Evolutionary conservation across 192 early-diverging fungal genomes (phyloP).

Genomic region (Fimicolochytrium jonesii): DNA sequence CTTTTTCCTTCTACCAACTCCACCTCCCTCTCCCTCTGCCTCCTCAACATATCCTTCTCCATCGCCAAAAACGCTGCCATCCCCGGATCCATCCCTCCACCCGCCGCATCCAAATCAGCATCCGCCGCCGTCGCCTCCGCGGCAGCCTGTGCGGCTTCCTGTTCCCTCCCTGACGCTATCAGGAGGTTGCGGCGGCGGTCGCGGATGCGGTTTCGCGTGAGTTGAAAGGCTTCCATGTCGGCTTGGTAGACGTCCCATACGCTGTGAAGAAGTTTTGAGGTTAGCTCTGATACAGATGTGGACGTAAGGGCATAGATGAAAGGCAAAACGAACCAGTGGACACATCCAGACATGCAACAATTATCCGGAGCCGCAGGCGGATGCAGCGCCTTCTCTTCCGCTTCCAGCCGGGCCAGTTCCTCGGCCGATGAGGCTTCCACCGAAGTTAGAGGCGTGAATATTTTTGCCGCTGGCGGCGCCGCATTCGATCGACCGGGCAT

Average conservation of each 20-base stretch:
- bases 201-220: neutral
- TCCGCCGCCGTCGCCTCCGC: neutral
- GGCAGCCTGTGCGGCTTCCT: neutral
- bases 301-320: neutral
- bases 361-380: no score
- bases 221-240: constrained; percentile 1
- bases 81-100: constrained; percentile 1
- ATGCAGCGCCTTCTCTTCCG: no score
- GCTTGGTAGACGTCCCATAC: constrained; percentile 11
- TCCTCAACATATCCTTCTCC: constrained; percentile 10
- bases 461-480: no score
- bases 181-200: neutral
- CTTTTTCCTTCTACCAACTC: no score
- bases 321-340: no score
- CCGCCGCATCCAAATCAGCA: no score
- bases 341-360: no score
- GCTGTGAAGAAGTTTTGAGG: neutral
- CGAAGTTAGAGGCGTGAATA: no score
- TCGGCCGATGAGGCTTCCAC: no score
- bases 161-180: neutral
- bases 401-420: no score
- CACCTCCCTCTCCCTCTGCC: no score
- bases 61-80: constrained; percentile 6
- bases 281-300: neutral
- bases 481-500: no score